Evolutionary conservation across 179 eudicot species (phyloP), one percentile per base, ranked within the genome.

Genomic region (Beta lomatogona): DNA sequence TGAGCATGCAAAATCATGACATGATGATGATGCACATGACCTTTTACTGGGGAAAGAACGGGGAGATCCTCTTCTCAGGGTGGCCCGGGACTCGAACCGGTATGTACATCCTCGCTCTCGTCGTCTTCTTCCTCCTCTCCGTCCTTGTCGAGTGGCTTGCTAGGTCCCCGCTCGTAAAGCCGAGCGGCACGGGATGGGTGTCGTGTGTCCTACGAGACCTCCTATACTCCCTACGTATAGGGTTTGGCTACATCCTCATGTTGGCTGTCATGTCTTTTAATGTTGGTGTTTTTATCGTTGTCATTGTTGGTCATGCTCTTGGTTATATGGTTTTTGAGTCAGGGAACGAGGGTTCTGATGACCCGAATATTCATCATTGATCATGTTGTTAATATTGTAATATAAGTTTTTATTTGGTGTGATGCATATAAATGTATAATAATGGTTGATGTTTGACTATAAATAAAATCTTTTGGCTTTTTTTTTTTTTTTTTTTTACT

Each of bases 241-340:
- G 86, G 3, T 74, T 91, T 21, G 92, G 87, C 12, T 91, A 91
- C 72, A 12, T 91, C 82, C 87, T 88, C 8, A 91, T 91, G 94
- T 71, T 91, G 44, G 86, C 90, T 1, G 88, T 91, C 64, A 91
- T 91, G 94, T 89, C 92, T 22, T 88, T 87, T 69, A 90, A 90
- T 67, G 84, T 71, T 22, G 92, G 92, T 25, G 83, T 91, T 12
- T 83, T 89, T 19, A 19, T 91, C 0, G 87, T 76, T 9, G 90
- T 91, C 1, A 80, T 90, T 25, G 85, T 77, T 1, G 92, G 94
- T 5, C 89, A 89, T 64, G 84, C 86, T 0, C n/a, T 86, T 1
- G 94, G 92, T 44, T 91, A 85, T 13, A 28, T 75, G 77, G 28
- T 61, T 18, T 77, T 77, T 25, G 80, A 72, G 72, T 77, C 71